phyloP scores from a whole-genome alignment of 208 protist species.

The Trypanosoma melophagium region DNA sequence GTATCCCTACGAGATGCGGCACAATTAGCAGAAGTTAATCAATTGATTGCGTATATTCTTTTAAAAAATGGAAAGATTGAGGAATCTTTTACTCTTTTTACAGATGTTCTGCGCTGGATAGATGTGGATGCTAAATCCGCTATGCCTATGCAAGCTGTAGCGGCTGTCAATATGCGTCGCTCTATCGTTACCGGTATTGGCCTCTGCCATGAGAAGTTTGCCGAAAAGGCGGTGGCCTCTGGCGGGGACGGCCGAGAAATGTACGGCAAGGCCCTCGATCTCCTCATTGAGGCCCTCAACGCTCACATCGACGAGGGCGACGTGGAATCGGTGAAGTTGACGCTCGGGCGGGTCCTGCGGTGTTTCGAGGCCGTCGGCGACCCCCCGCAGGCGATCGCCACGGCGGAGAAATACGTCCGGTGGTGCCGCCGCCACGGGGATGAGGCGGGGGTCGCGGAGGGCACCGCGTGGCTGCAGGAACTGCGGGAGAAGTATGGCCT shows the following conservation, averaged over 20 bases:
- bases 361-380: slow-evolving; percentile 90
- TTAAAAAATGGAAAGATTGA: slow-evolving; percentile 40
- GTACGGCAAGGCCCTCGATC: slow-evolving; percentile 82
- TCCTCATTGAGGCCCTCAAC: slow-evolving; percentile 81
- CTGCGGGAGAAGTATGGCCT: slow-evolving; percentile 31
- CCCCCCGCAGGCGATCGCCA: slow-evolving; percentile 69
- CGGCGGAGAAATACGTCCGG: slow-evolving; percentile 84
- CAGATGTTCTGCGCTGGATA: slow-evolving; percentile 78
- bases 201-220: slow-evolving; percentile 42
- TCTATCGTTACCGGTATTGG: slow-evolving; percentile 78
- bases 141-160: slow-evolving; percentile 87
- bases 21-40: slow-evolving; percentile 71
- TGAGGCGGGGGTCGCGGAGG: slow-evolving; percentile 54
- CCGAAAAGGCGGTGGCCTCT: slow-evolving; percentile 28
- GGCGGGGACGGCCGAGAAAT: slow-evolving; percentile 56
- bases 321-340: slow-evolving; percentile 70
- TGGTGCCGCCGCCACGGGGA: slow-evolving; percentile 85
- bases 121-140: slow-evolving; percentile 80
- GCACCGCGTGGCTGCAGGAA: slow-evolving; percentile 55
- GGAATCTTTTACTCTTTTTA: slow-evolving; percentile 64
- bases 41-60: slow-evolving; percentile 72
- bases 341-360: slow-evolving; percentile 57
- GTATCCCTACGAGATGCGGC: slow-evolving; percentile 64
- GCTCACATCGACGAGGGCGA: slow-evolving; percentile 87
- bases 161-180: slow-evolving; percentile 81